Percentiles rank a stretch among this genome's conserved stretches.
phyloP scores from a whole-genome alignment of 495 filamentous ascomycete species.

The Penicillium crystallinum region DNA sequence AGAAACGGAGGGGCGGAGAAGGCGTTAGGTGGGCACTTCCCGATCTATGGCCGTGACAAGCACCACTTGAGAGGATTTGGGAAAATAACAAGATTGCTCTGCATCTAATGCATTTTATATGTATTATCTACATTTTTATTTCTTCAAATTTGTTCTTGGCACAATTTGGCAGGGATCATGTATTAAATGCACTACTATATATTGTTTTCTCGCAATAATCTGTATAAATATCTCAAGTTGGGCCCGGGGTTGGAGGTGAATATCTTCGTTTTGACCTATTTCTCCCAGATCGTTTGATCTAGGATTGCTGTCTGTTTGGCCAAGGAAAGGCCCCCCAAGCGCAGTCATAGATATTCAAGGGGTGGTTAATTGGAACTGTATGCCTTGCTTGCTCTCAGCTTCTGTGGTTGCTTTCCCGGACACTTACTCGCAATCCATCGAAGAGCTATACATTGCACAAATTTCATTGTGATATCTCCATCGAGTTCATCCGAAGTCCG shows the following conservation, averaged over 20 bases:
- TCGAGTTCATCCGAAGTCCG: neutral
- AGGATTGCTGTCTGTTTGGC: neutral
- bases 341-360: neutral
- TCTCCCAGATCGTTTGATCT: neutral
- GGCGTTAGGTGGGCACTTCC: neutral
- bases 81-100: neutral
- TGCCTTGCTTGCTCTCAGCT: neutral
- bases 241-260: neutral
- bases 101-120: neutral
- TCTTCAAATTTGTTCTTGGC: constrained; percentile 1
- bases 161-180: neutral
- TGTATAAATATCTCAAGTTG: neutral
- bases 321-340: neutral
- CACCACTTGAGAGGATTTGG: neutral
- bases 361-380: too few species aligned
- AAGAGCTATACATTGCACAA: too few species aligned
- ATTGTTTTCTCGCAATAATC: neutral
- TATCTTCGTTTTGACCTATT: neutral
- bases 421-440: too few species aligned
- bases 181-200: neutral
- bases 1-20: constrained; percentile 16
- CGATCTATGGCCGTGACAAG: neutral
- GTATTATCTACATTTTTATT: neutral
- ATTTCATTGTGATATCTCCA: neutral
- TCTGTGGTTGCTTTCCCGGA: neutral